These are phyloP conservation scores for Triticum turgidum DNA, from an alignment of 176 grass and related monocot species.

Conservation along the genomic window DNA sequence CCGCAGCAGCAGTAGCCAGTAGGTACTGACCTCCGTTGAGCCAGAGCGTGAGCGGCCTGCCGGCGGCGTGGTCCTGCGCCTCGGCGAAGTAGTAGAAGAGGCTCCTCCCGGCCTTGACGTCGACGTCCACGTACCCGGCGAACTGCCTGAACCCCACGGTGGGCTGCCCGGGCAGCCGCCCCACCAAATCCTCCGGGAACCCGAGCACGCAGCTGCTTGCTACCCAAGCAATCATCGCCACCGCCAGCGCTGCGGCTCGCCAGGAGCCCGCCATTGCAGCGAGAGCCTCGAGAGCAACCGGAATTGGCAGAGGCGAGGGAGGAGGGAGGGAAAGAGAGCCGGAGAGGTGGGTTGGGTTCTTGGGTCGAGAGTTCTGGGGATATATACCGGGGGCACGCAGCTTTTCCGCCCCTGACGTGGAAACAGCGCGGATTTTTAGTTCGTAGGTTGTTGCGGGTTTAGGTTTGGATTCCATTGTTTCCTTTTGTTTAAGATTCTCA, in stretches of 20 bases:
- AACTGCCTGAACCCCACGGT: conserved; percentile 76
- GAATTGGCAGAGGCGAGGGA: neutral
- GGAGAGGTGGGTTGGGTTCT: neutral
- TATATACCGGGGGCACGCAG: conserved; percentile 6
- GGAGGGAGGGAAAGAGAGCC: neutral
- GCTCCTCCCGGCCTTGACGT: conserved; percentile 63
- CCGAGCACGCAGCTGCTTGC: conserved; percentile 10
- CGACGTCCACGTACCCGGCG: conserved; percentile 83
- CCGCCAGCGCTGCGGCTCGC: conserved; percentile 24
- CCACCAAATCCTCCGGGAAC: conserved; percentile 68
- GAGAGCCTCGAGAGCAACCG: neutral
- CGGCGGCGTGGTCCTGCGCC: conserved; percentile 52
- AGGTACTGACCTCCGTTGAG: conserved; percentile 77
- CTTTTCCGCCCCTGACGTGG: neutral
- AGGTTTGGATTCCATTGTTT: neutral
- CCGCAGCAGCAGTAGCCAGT: too few relatives aligned
- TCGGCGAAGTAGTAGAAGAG: conserved; percentile 99
- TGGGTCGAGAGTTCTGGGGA: neutral
- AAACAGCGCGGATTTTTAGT: conserved; percentile 31
- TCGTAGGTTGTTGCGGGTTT: conserved; percentile 22
- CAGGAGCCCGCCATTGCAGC: conserved; percentile 38
- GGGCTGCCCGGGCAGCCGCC: conserved; percentile 71
- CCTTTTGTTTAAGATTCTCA: neutral
- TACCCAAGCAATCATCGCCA: neutral
- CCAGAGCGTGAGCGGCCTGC: conserved; percentile 92